Conservation (phyloP, 495 filamentous ascomycete genomes). For the Sordaria brevicollis region DNA sequence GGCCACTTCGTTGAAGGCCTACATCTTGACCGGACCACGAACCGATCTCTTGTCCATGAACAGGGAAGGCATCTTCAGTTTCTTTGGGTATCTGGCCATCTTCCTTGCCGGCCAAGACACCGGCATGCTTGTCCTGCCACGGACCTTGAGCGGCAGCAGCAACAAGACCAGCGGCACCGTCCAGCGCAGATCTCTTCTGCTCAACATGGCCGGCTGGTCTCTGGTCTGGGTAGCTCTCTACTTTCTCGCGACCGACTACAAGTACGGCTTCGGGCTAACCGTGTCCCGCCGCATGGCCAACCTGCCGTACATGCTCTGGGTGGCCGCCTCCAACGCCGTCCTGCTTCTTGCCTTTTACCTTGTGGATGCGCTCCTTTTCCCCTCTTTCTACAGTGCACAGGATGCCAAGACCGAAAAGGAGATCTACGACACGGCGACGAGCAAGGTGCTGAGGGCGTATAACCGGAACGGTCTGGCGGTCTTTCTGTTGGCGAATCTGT, state of each 20-base stretch:
- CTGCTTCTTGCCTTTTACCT: constrained; percentile 70
- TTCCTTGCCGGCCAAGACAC: constrained; percentile 81
- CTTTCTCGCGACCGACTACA: constrained; percentile 51
- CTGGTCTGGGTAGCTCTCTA: constrained; percentile 59
- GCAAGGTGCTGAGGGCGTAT: constrained; percentile 65
- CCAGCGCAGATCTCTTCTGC: constrained; percentile 43
- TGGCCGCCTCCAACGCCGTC: constrained; percentile 71
- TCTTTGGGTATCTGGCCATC: constrained; percentile 87
- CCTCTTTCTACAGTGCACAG: constrained; percentile 48
- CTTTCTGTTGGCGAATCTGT: constrained; percentile 79
- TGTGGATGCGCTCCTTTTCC: constrained; percentile 70
- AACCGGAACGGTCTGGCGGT: constrained; percentile 82
- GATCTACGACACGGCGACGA: constrained; percentile 56
- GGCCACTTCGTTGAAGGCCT: constrained; percentile 66
- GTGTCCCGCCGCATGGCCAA: constrained; percentile 90
- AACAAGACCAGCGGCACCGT: constrained; percentile 18
- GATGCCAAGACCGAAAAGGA: constrained; percentile 43
- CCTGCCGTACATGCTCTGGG: constrained; percentile 88
- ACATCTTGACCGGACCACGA: constrained; percentile 74
- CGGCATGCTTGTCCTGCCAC: constrained; percentile 68
- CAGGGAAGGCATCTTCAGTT: constrained; percentile 87
- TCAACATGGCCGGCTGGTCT: constrained; percentile 49
- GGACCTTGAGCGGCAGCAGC: constrained; percentile 33
- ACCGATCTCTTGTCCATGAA: constrained; percentile 74
- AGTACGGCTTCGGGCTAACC: constrained; percentile 55